Evolutionary conservation across 208 protist genomes (phyloP).

Genomic region (Crithidia expoeki): DNA sequence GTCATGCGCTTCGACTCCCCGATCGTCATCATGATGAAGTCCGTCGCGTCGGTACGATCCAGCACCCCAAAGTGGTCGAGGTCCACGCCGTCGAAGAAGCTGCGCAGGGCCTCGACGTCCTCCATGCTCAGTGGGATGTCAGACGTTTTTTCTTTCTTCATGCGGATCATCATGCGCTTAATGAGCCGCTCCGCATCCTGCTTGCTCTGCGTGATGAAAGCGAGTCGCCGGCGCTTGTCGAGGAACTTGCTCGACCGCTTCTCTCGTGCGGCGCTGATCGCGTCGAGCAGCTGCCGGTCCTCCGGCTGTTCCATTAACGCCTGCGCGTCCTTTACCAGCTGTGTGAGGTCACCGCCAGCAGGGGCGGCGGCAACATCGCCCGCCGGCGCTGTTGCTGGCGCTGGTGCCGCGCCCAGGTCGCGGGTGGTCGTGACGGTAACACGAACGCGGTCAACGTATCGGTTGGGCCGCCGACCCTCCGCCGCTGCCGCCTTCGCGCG

Average conservation of each 20-base stretch:
- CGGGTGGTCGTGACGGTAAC: conserved; percentile 33
- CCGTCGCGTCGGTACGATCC: conserved; percentile 50
- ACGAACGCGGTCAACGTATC: conserved; percentile 47
- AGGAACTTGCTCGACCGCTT: conserved; percentile 41
- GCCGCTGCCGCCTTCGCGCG: conserved; percentile 34
- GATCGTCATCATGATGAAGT: conserved; percentile 62
- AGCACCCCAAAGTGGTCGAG: conserved; percentile 64
- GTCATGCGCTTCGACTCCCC: conserved; percentile 39
- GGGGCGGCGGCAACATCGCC: not conserved
- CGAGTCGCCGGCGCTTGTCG: conserved; percentile 34
- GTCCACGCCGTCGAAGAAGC: conserved; percentile 74
- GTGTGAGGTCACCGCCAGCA: conserved; percentile 19
- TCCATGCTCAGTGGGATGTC: conserved; percentile 72
- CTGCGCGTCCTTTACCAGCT: conserved; percentile 20
- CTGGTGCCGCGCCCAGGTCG: not conserved
- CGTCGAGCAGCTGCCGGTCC: conserved; percentile 35
- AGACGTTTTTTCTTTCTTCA: conserved; percentile 44
- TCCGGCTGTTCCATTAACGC: conserved; percentile 22
- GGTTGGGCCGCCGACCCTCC: conserved; percentile 16
- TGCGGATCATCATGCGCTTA: conserved; percentile 62
- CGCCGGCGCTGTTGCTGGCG: not conserved
- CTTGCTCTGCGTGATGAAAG: conserved; percentile 61
- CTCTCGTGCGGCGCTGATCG: conserved; percentile 31
- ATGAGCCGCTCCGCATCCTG: conserved; percentile 47
- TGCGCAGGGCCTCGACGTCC: conserved; percentile 60